Conservation (phyloP, 2,329 filamentous ascomycete genomes). For the Sarocladium oryzae region DNA sequence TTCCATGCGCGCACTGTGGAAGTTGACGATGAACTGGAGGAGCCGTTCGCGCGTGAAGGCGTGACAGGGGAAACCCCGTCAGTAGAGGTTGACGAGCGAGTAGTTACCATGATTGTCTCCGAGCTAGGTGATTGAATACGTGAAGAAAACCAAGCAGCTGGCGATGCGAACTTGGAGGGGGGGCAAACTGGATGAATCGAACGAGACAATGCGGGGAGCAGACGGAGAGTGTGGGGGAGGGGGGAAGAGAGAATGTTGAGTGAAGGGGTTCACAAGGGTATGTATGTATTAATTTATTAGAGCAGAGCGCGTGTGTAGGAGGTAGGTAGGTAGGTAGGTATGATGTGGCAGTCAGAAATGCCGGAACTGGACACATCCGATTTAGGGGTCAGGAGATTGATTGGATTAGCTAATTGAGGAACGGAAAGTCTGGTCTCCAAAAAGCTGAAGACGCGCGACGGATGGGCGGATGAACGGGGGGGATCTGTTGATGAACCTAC, state of each 20-base stretch:
- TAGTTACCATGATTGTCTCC: slow-evolving; percentile 32
- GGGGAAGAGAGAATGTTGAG: too few species aligned
- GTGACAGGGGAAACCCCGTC: slow-evolving; percentile 20
- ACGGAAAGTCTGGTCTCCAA: neutral
- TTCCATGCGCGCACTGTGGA: slow-evolving; percentile 23
- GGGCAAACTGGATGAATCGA: neutral
- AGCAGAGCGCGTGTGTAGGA: too few species aligned
- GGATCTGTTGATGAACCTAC: too few species aligned
- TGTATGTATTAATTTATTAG: too few species aligned
- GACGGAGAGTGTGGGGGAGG: neutral
- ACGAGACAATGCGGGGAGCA: slow-evolving; percentile 6
- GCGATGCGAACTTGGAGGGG: neutral
- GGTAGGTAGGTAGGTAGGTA: too few species aligned
- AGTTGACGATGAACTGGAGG: slow-evolving; percentile 10
- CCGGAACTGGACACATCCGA: slow-evolving; percentile 3
- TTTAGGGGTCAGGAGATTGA: neutral
- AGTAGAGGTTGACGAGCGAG: slow-evolving; percentile 27
- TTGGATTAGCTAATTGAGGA: neutral
- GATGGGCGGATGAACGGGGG: too few species aligned
- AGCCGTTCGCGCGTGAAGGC: slow-evolving; percentile 14
- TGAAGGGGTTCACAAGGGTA: neutral
- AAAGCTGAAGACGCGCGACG: neutral
- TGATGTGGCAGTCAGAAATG: too few species aligned
- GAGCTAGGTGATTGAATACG: too few species aligned
- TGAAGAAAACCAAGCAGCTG: neutral